Base-by-base conservation (phyloP, 345 rosid species). In the Rhizophora apiculata region DNA sequence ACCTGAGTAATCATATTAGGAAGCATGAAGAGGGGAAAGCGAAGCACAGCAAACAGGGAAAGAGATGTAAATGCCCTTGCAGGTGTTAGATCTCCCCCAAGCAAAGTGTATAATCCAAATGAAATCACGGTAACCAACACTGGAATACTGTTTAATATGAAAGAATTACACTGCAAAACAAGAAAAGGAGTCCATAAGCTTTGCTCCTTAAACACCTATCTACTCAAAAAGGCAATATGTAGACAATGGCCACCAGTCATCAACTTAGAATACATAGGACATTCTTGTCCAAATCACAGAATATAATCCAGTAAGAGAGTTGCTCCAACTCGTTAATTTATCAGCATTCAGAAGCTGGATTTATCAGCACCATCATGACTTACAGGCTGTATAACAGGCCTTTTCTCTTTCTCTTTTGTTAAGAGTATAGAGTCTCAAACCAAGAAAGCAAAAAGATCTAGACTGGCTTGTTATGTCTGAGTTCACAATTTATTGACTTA, bases 11-110 rank as follows among this genome's bases (percentile, higher is more conserved):
- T 90, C 63, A 88, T 80, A 77, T 86, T 95, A 21, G 99, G 99
- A 65, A 95, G 99, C 96, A 92, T 83, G 84, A 88, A 88, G 64
- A 95, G 86, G 62, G 98, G 99, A 71, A 92, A 95, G 52, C 99
- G 97, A 74, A 95, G 98, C 71, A 95, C 99, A 21, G 99, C 80
- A 78, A 95, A 95, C 65, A 95, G 85, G 68, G 99, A 92, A 57
- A 95, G 89, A 48, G 99, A 81, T 46, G 99, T 95, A 80, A 95
- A 95, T 76, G 99, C 99, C 82, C 91, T 84, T 32, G 99, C 89
- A 76, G 99, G 99, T 79, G 99, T 95, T 79, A 95, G 82, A 82
- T 95, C 83, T 73, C 99, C 99, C 66, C 99, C 99, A 74, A 95
- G 98, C 81, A 95, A 77, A 65, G 99, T 87, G 85, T 88, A 95